These are phyloP conservation scores for Neofusicoccum umdonicola DNA, from an alignment of 2,329 filamentous ascomycete species.

Conservation along the genomic window DNA sequence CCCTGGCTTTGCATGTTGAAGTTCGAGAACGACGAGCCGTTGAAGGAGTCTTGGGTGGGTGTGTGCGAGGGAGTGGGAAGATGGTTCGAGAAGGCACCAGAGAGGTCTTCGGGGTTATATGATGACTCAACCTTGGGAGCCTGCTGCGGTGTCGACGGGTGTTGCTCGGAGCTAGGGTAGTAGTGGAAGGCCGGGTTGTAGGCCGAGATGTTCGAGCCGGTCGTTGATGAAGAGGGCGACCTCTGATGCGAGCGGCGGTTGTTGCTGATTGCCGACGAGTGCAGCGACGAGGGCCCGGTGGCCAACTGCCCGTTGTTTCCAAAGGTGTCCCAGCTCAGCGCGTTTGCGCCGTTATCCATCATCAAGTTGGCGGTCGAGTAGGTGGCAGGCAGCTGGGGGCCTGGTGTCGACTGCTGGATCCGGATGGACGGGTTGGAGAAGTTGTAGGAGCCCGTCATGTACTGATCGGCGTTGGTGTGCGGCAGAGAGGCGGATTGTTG, in stretches of 20 bases:
- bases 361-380: conserved; percentile 27
- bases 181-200: conserved; percentile 32
- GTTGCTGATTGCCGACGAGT: conserved; percentile 4
- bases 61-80: conserved; percentile 57
- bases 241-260: conserved; percentile 32
- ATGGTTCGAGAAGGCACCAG: conserved; percentile 49
- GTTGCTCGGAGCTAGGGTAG: conserved; percentile 44
- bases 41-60: conserved; percentile 51
- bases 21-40: conserved; percentile 42
- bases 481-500: not conserved
- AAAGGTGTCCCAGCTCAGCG: conserved; percentile 34
- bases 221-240: conserved; percentile 39
- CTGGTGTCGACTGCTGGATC: conserved; percentile 41
- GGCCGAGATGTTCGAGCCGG: conserved; percentile 36
- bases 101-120: conserved; percentile 34
- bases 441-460: conserved; percentile 24
- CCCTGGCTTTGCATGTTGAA: conserved; percentile 39
- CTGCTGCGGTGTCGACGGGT: conserved; percentile 38
- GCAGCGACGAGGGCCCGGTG: conserved; percentile 1
- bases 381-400: conserved; percentile 30
- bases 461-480: conserved; percentile 3
- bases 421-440: conserved; percentile 38
- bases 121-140: conserved; percentile 32
- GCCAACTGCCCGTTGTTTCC: conserved; percentile 28
- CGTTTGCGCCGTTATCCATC: conserved; percentile 29